A percentile compares a stretch with the other conserved stretches of the same genome.
Evolutionary conservation across 305 asterid genomes (phyloP).

Genomic region (Solanum chacoense): DNA sequence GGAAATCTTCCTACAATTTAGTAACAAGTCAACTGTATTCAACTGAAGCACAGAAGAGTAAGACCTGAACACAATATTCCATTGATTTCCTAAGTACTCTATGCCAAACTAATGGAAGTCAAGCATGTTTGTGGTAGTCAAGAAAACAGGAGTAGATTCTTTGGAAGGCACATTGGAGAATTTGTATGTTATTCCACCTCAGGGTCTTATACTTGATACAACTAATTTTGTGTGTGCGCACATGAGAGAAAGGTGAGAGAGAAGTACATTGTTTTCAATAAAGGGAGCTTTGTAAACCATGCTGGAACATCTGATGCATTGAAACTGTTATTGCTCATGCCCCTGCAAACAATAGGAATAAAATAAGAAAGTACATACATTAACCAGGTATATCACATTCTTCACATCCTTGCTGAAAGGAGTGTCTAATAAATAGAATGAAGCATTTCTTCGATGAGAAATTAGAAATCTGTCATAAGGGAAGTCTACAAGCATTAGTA

Average conservation of each 20-base stretch:
- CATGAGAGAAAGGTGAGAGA: constrained; percentile 14
- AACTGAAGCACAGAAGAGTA: background rate
- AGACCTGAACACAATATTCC: background rate
- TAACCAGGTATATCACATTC: background rate
- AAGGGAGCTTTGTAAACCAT: constrained; percentile 51
- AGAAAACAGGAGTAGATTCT: background rate
- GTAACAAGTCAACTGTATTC: background rate
- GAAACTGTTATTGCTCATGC: constrained; percentile 83
- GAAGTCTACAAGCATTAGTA: background rate
- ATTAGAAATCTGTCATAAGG: background rate
- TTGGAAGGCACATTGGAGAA: background rate
- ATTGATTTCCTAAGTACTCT: background rate
- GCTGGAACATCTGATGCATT: constrained; percentile 46
- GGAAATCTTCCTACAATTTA: background rate
- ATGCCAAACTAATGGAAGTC: background rate
- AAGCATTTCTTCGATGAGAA: background rate
- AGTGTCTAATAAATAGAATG: background rate
- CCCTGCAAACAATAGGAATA: constrained; percentile 41
- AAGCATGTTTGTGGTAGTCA: background rate
- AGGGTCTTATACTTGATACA: background rate
- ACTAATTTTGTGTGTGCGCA: background rate
- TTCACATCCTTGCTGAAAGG: background rate
- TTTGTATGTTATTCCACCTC: background rate
- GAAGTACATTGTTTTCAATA: constrained; percentile 70
- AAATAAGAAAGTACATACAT: constrained; percentile 2